These are phyloP conservation scores for Rauvolfia tetraphylla DNA, from an alignment of 257 asterid species.

Conservation along the genomic window DNA sequence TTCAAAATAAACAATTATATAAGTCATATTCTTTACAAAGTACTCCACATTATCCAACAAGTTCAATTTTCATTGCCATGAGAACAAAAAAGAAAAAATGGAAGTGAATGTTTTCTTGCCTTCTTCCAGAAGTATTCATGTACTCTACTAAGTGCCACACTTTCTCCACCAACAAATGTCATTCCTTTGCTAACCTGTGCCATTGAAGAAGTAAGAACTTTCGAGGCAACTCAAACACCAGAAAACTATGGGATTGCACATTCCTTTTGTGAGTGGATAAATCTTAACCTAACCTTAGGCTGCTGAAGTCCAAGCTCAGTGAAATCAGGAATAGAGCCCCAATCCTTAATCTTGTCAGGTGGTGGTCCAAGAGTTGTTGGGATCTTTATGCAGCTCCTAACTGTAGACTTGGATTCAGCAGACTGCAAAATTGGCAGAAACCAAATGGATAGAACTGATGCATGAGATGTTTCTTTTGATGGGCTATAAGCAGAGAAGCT, in stretches of 20 bases:
- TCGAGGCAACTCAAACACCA: background rate
- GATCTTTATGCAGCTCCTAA: conserved; percentile 61
- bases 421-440: conserved; percentile 45
- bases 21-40: background rate
- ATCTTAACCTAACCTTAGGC: conserved; percentile 45
- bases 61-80: background rate
- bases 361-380: conserved; percentile 75
- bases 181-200: conserved; percentile 76
- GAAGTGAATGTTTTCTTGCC: conserved; percentile 31
- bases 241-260: background rate
- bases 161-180: conserved; percentile 87
- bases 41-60: background rate
- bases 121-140: conserved; percentile 93
- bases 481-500: conserved; percentile 7
- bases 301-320: conserved; percentile 56
- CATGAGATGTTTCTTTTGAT: conserved; percentile 12
- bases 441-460: conserved; percentile 3
- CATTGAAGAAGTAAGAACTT: background rate
- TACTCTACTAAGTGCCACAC: conserved; percentile 77
- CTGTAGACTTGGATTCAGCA: conserved; percentile 64
- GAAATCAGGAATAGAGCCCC: conserved; percentile 80
- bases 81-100: background rate
- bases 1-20: background rate
- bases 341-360: conserved; percentile 53
- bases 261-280: conserved; percentile 1